A percentile compares a stretch with the other conserved stretches of the same genome.
These are phyloP conservation scores for Ogataea parapolymorpha DNA, from an alignment of 805 yeast species.

Conservation along the genomic window DNA sequence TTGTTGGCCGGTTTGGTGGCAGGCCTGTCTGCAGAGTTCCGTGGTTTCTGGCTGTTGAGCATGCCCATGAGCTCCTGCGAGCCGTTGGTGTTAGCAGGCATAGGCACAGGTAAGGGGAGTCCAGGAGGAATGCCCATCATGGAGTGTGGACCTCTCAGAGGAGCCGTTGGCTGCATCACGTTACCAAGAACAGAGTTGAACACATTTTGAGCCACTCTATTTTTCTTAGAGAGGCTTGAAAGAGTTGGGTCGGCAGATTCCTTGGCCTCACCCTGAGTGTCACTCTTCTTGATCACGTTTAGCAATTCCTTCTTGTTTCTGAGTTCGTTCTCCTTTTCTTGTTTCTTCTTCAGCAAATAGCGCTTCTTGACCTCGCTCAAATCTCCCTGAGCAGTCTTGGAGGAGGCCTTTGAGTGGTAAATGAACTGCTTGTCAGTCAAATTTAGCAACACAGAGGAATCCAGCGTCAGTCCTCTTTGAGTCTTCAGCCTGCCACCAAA, in stretches of 20 bases:
- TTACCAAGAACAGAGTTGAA: constrained; percentile 30
- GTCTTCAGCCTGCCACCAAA: constrained; percentile 74
- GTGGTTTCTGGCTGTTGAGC: constrained; percentile 6
- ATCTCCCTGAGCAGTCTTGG: constrained; percentile 30
- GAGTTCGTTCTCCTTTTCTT: constrained; percentile 27
- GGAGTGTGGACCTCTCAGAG: constrained; percentile 2
- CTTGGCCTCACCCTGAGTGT: background rate
- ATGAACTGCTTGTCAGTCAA: constrained; percentile 70
- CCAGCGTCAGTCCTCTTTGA: constrained; percentile 81
- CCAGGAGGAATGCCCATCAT: constrained; percentile 4
- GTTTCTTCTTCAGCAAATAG: constrained; percentile 21
- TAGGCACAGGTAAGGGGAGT: constrained; percentile 1
- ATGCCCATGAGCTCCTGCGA: constrained; percentile 19
- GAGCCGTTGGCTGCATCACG: constrained; percentile 15
- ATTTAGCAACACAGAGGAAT: constrained; percentile 78
- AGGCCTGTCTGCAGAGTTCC: background rate
- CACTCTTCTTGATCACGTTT: constrained; percentile 37
- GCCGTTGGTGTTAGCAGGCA: constrained; percentile 11
- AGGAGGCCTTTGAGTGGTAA: constrained; percentile 68
- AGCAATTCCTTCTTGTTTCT: constrained; percentile 42
- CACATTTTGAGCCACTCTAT: constrained; percentile 26
- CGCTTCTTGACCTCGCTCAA: constrained; percentile 20
- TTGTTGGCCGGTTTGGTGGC: background rate
- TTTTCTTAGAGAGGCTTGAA: constrained; percentile 2
- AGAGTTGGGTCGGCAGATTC: background rate